phyloP scores from a whole-genome alignment of 768 basidiomycete species.

The Rhodotorula graminis region DNA sequence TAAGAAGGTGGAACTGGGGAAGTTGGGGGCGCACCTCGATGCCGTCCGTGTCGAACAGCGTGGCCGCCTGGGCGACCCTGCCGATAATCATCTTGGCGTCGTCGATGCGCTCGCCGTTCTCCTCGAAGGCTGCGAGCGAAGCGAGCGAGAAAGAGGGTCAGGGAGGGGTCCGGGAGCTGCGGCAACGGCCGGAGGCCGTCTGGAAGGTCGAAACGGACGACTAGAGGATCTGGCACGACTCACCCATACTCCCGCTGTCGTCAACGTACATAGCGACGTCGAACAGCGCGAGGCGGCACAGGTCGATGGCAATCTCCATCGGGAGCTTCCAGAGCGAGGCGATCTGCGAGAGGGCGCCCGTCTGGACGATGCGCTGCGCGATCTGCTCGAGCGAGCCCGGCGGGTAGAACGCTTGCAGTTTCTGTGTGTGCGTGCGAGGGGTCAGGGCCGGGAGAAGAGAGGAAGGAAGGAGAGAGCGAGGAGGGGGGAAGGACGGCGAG shows the following conservation, averaged over 20 bases:
- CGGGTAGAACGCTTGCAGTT: slow-evolving; percentile 49
- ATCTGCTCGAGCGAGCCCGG: slow-evolving; percentile 47
- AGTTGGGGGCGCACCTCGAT: neutral
- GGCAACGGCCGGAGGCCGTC: too few species aligned
- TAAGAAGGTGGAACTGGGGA: neutral
- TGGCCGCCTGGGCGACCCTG: slow-evolving; percentile 20
- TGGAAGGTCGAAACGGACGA: too few species aligned
- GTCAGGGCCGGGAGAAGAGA: too few species aligned
- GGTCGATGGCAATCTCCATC: slow-evolving; percentile 48
- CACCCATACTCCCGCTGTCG: slow-evolving; percentile 27
- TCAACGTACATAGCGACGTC: slow-evolving; percentile 47
- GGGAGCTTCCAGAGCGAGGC: slow-evolving; percentile 49
- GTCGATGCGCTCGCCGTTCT: slow-evolving; percentile 51
- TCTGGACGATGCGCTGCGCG: slow-evolving; percentile 47
- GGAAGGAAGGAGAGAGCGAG: too few species aligned
- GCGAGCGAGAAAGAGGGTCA: slow-evolving; percentile 4
- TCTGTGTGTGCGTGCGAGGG: neutral
- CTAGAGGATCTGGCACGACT: neutral
- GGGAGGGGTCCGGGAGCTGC: too few species aligned
- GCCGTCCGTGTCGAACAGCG: slow-evolving; percentile 14
- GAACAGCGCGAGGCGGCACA: slow-evolving; percentile 49
- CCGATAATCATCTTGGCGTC: slow-evolving; percentile 46
- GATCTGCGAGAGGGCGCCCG: slow-evolving; percentile 46
- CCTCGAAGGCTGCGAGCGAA: slow-evolving; percentile 45
- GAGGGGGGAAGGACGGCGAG: too few species aligned